Evolutionary conservation across 345 rosid genomes (phyloP).

Genomic region (Carallia pectinifolia): DNA sequence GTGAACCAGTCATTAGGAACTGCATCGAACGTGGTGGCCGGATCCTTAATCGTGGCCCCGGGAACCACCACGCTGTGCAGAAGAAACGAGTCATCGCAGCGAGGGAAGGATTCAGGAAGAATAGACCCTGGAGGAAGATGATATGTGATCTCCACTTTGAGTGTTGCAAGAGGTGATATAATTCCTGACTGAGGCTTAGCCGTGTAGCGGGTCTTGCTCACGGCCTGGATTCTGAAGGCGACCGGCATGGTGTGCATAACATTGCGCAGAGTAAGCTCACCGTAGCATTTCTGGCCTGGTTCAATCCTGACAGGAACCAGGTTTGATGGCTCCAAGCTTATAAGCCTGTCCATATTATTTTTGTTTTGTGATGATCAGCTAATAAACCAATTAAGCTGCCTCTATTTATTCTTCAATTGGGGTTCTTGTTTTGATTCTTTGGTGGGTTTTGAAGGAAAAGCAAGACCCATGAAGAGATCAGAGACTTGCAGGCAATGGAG

Average conservation of each 20-base stretch:
- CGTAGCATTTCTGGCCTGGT: constrained; percentile 48
- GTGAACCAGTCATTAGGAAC: constrained; percentile 65
- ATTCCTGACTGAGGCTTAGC: constrained; percentile 60
- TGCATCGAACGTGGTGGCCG: constrained; percentile 35
- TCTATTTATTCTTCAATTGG: not conserved
- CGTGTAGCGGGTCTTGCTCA: constrained; percentile 41
- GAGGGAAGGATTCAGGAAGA: constrained; percentile 47
- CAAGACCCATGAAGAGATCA: not conserved
- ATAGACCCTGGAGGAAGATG: constrained; percentile 32
- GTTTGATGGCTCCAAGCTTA: constrained; percentile 58
- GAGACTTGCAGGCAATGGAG: not conserved
- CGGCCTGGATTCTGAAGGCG: constrained; percentile 49
- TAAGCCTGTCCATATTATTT: constrained; percentile 52
- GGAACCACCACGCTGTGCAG: constrained; percentile 66
- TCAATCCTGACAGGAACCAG: constrained; percentile 44
- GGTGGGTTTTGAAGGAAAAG: not conserved
- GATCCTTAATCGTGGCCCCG: constrained; percentile 45
- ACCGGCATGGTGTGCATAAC: constrained; percentile 79
- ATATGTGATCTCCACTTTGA: constrained; percentile 43
- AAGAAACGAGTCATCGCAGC: constrained; percentile 45
- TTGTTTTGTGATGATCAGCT: not conserved
- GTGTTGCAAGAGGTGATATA: constrained; percentile 45
- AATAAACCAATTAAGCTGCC: not conserved
- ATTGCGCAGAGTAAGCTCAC: constrained; percentile 57
- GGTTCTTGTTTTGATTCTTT: constrained; percentile 9